A percentile compares a stretch with the other conserved stretches of the same genome.
These are phyloP conservation scores for Fusarium abutilonis DNA, from an alignment of 2,329 filamentous ascomycete species.

Conservation along the genomic window DNA sequence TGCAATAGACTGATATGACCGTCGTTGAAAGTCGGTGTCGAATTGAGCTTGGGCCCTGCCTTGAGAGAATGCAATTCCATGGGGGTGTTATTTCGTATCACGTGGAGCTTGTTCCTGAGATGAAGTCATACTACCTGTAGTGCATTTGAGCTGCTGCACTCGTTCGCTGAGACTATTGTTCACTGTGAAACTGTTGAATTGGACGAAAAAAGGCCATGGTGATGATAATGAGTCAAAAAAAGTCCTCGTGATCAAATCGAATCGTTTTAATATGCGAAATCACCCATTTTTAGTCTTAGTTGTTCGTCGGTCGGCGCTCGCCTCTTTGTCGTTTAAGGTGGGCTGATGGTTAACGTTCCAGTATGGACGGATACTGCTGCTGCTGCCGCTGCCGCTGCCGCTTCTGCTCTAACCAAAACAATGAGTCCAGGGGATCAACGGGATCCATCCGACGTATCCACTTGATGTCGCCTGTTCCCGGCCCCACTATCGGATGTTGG, in stretches of 20 bases:
- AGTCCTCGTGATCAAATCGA: conserved; percentile 31
- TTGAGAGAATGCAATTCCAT: conserved; percentile 14
- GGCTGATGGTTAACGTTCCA: conserved; percentile 27
- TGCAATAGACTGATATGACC: conserved; percentile 5
- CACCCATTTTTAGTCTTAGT: conserved; percentile 28
- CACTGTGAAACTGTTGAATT: conserved; percentile 9
- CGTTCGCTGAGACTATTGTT: conserved; percentile 15
- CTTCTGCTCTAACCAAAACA: conserved; percentile 18
- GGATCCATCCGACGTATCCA: conserved; percentile 41
- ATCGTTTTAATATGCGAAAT: conserved; percentile 19
- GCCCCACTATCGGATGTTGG: conserved; percentile 47
- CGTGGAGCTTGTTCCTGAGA: conserved; percentile 31
- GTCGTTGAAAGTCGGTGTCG: conserved; percentile 41
- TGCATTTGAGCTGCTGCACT: not conserved
- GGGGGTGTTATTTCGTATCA: conserved; percentile 24
- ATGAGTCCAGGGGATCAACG: conserved; percentile 29
- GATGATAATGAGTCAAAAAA: conserved; percentile 17
- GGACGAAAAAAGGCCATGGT: not conserved
- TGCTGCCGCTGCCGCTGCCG: not conserved
- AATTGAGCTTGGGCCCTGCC: conserved; percentile 22
- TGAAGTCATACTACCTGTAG: conserved; percentile 21
- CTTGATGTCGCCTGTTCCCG: conserved; percentile 44
- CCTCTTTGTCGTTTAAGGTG: conserved; percentile 39
- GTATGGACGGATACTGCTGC: not conserved
- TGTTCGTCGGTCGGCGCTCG: conserved; percentile 15